A percentile compares a stretch with the other conserved stretches of the same genome.
Conservation (phyloP, 352 stramenopile species). For the Plasmopara muralis region DNA sequence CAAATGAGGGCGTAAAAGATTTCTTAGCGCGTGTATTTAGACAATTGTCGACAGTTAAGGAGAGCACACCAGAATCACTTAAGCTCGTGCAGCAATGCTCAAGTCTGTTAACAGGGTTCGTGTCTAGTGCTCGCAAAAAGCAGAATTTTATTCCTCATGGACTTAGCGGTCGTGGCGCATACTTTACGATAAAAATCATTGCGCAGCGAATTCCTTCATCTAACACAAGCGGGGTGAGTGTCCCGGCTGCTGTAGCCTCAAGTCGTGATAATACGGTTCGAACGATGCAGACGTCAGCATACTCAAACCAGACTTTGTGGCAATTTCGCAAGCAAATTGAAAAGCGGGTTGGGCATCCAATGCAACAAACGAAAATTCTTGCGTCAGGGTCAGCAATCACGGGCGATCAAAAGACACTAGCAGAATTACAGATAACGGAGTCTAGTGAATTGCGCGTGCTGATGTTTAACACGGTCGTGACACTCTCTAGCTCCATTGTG, state of each 20-base stretch:
- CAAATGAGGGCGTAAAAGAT: constrained; percentile 50
- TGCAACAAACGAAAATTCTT: constrained; percentile 80
- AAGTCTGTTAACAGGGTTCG: constrained; percentile 60
- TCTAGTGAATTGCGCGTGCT: constrained; percentile 70
- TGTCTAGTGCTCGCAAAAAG: constrained; percentile 45
- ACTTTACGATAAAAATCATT: constrained; percentile 75
- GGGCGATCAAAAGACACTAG: constrained; percentile 74
- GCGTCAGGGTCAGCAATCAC: constrained; percentile 56
- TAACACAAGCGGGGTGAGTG: constrained; percentile 17
- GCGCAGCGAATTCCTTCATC: constrained; percentile 70
- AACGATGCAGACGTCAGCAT: constrained; percentile 51
- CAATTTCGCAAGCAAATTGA: constrained; percentile 74
- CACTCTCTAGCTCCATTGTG: constrained; percentile 30
- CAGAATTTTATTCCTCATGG: constrained; percentile 57
- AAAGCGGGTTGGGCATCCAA: constrained; percentile 54
- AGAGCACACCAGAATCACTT: constrained; percentile 43
- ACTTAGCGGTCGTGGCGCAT: constrained; percentile 57
- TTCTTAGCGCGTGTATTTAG: constrained; percentile 78
- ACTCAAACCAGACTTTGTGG: constrained; percentile 71
- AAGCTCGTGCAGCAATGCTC: constrained; percentile 76
- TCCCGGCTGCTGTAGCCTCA: constrained; percentile 13
- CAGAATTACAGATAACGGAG: constrained; percentile 73
- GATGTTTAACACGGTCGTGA: constrained; percentile 77
- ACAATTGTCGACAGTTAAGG: constrained; percentile 46
- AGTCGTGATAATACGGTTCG: constrained; percentile 50